These are phyloP conservation scores for Pseudocercospora fuligena DNA, from an alignment of 2,329 filamentous ascomycete genomes.

Conservation along the genomic window DNA sequence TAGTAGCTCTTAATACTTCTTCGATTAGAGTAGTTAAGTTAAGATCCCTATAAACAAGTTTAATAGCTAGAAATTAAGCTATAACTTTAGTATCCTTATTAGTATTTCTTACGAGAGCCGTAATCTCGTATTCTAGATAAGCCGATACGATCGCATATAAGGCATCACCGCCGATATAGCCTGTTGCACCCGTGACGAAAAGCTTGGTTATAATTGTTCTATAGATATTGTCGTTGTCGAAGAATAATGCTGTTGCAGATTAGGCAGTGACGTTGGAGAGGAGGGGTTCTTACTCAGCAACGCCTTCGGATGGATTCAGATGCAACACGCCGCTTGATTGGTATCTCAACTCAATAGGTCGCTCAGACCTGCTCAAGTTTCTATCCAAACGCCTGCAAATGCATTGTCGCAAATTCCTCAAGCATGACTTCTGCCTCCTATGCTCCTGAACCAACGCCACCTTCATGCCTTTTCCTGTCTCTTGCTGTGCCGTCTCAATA, in stretches of 20 bases:
- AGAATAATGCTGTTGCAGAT: neutral
- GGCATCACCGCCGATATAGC: slow-evolving; percentile 52
- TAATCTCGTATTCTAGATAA: slow-evolving; percentile 56
- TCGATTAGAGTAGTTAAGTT: slow-evolving; percentile 52
- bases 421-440: neutral
- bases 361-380: neutral
- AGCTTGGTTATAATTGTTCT: slow-evolving; percentile 29
- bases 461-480: neutral
- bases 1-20: slow-evolving; percentile 51
- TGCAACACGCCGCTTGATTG: neutral
- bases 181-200: slow-evolving; percentile 33
- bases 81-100: slow-evolving; percentile 55
- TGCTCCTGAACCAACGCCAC: neutral
- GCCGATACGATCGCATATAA: slow-evolving; percentile 50
- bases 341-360: neutral
- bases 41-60: slow-evolving; percentile 58
- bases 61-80: slow-evolving; percentile 52
- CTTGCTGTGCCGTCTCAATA: slow-evolving; percentile 59
- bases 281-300: neutral
- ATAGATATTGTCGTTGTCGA: neutral
- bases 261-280: slow-evolving; percentile 1
- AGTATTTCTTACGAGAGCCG: slow-evolving; percentile 55
- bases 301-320: too few relatives aligned
- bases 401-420: neutral
- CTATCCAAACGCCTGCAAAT: slow-evolving; percentile 1